Evolutionary conservation across 129 eudicot species (phyloP), one percentile per base, ranked within the genome.

Genomic region (Chrysanthemum lavandulifolium): DNA sequence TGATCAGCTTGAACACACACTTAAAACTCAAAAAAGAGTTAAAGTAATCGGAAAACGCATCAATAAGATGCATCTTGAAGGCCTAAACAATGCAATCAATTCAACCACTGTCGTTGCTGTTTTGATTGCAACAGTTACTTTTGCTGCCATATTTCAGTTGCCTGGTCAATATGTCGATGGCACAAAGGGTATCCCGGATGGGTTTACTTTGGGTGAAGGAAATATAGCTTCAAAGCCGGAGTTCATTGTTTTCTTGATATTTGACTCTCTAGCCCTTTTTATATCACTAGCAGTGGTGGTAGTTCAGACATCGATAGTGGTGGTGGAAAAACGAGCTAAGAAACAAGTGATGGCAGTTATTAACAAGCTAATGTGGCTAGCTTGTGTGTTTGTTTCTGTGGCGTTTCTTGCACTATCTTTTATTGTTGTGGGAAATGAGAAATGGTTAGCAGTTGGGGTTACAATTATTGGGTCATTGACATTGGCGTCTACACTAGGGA

Each of bases 61-160:
- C 73, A 85, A 80, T 71, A 88, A 83, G 45, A 75, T 88, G 88
- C 90, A 88, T 5, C 61, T 71, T 0, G 96, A 89, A 72, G 96
- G 96, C 15, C 89, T 89, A 18, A 86, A 86, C 78, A 89, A 89
- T 9, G 96, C 96, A 0, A 84, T 86, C 58, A 89, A 75, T 61
- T 89, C 96, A 61, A 86, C 89, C n/a, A 89, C 89, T 3, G 92
- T 86, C 11, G 92, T 84, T 3, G 91, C 96, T 0, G 96, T 89
- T 13, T 65, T 89, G 15, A 86, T 89, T 7, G 96, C 96, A 47
- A 86, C 96, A 0, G 91, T 89, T 13, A 83, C 96, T 19, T 89
- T 86, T 53, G 96, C 96, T 0, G 96, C 89, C 71, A 86, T 89
- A 21, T 89, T 86, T 47, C 86, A 82, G 14, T 74, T 84, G 15